These are phyloP conservation scores for Phytophthora quininea DNA, from an alignment of 352 stramenopile species.

Conservation along the genomic window DNA sequence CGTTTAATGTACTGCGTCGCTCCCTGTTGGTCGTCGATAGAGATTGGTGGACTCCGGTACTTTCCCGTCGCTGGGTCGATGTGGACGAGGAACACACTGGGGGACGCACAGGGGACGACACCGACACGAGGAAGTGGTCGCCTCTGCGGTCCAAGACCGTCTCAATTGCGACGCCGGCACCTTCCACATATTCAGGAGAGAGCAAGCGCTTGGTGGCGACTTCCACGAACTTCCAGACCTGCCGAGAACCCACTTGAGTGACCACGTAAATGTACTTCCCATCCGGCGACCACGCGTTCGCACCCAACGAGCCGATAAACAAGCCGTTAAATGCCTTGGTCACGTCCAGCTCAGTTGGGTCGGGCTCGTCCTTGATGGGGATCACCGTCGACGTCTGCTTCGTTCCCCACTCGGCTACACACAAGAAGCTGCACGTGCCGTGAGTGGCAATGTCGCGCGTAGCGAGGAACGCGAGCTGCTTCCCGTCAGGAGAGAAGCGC, in stretches of 20 bases:
- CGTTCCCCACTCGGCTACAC: conserved; percentile 63
- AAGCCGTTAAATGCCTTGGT: conserved; percentile 73
- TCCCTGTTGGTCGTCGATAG: conserved; percentile 55
- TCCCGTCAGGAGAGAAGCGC: conserved; percentile 73
- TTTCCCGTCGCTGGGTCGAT: conserved; percentile 51
- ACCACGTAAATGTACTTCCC: conserved; percentile 66
- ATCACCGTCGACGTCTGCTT: conserved; percentile 68
- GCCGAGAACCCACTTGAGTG: conserved; percentile 69
- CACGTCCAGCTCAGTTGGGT: conserved; percentile 29
- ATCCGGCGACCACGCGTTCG: conserved; percentile 66
- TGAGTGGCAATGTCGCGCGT: conserved; percentile 75
- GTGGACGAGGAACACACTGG: conserved; percentile 62
- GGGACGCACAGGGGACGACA: conserved; percentile 60
- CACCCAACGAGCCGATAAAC: conserved; percentile 57
- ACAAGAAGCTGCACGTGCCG: conserved; percentile 76
- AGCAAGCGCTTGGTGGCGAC: conserved; percentile 52
- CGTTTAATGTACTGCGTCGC: conserved; percentile 47
- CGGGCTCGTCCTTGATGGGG: conserved; percentile 64
- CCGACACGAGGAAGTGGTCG: conserved; percentile 52
- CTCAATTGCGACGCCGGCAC: conserved; percentile 48
- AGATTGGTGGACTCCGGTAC: conserved; percentile 41
- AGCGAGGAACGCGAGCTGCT: conserved; percentile 68
- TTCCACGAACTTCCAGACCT: conserved; percentile 75
- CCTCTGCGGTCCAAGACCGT: conserved; percentile 51
- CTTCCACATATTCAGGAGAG: conserved; percentile 62